phyloP scores from a whole-genome alignment of 495 filamentous ascomycete species.

The Aspergillus ostianus region DNA sequence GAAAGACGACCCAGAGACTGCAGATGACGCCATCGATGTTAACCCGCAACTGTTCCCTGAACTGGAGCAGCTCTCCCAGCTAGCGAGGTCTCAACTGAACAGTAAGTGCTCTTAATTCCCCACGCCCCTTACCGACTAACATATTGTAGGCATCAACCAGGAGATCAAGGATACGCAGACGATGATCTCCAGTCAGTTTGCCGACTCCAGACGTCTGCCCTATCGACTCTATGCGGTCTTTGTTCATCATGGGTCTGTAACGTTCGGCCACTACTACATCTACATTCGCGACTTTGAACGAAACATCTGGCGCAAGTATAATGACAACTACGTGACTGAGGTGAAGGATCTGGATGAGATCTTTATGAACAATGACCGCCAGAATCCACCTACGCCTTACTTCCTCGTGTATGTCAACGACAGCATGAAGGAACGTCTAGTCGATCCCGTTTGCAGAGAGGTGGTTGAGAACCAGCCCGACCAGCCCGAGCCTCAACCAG shows the following conservation, averaged over 20 bases:
- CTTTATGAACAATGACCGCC: constrained; percentile 59
- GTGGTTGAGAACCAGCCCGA: constrained; percentile 28
- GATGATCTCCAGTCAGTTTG: constrained; percentile 63
- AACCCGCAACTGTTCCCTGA: constrained; percentile 27
- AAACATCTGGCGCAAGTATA: constrained; percentile 88
- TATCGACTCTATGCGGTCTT: constrained; percentile 93
- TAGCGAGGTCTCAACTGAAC: constrained; percentile 34
- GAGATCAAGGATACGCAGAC: constrained; percentile 49
- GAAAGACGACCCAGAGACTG: constrained; percentile 21
- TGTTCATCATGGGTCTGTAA: constrained; percentile 72
- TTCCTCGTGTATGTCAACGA: constrained; percentile 84
- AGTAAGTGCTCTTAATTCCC: constrained; percentile 26
- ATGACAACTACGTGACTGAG: constrained; percentile 77
- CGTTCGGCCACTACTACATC: constrained; percentile 92
- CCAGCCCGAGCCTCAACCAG: constrained; percentile 2
- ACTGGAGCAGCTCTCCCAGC: constrained; percentile 34
- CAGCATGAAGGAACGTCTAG: constrained; percentile 56
- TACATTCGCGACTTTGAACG: constrained; percentile 88
- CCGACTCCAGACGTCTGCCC: constrained; percentile 50
- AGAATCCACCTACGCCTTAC: constrained; percentile 73
- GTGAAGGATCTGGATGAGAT: constrained; percentile 62
- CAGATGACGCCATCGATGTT: constrained; percentile 30
- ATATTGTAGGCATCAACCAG: constrained; percentile 40
- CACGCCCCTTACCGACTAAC: constrained; percentile 11
- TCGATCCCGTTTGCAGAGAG: constrained; percentile 58